Evolutionary conservation across 441 rosid species (phyloP), one percentile per base, ranked within the genome.

Genomic region (Populus hybrid): DNA sequence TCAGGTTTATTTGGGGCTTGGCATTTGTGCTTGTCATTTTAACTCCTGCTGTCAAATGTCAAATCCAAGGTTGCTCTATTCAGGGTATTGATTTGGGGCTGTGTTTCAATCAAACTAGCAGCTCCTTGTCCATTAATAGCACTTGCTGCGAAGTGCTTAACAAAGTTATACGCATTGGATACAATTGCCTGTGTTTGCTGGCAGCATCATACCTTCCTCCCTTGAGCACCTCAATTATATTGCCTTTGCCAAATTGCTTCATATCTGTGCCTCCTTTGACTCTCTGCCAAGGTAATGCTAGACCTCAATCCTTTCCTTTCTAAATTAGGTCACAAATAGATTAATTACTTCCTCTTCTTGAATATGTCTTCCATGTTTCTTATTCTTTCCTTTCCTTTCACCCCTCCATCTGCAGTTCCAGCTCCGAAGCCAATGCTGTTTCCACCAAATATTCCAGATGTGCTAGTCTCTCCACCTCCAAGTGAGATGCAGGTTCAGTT

Each of bases 111-210:
- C 84, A 69, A 68, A 67, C 38, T 3, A 76, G 79, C 2, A 69
- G 40, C 61, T 69, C 81, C n/a, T 53, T 81, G 71, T 64, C 82
- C 26, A 78, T 66, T 29, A 79, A 83, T 31, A 45, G 76, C 4
- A 33, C 14, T 5, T 86, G 90, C 81, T 88, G 88, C 85, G 61
- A 76, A 35, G 73, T 78, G 2, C 78, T 88, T 36, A 80, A 80
- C 75, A 77, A 77, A 76, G 81, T 69, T 66, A 79, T 76, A 35
- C 74, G 40, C 66, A 71, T 71, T 10, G 86, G 87, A 61, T 81
- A 38, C 7, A 76, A 72, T 59, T 88, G 89, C 81, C 77, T 84
- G 75, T 86, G 90, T 74, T 77, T 82, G 64, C 33, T 81, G 73
- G 3, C 73, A 23, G 76, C 76, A 12, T 29, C 82, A 38, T 78